These are phyloP conservation scores for Setaria viridis DNA, from an alignment of 202 grass and related monocot species.

Conservation along the genomic window DNA sequence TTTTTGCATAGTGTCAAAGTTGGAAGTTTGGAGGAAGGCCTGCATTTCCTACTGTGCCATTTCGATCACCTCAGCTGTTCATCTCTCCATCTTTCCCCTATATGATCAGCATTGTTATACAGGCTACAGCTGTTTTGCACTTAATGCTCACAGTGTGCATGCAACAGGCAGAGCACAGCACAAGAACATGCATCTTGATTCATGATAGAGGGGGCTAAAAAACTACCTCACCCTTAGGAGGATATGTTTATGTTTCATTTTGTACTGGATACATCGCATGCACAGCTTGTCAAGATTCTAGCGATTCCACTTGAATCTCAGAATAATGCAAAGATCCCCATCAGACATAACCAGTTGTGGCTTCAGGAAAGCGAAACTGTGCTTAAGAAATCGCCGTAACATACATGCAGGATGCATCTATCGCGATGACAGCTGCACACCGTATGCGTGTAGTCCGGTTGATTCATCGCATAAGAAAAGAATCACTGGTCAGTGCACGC, in stretches of 20 bases:
- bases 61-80: neutral
- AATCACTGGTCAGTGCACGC: neutral
- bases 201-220: neutral
- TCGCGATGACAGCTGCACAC: constrained; percentile 13
- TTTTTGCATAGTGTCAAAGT: too few relatives aligned
- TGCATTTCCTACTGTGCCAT: neutral
- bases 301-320: constrained; percentile 39
- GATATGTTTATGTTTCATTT: constrained; percentile 47
- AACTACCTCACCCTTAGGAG: neutral
- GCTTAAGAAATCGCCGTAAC: constrained; percentile 34
- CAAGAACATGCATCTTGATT: neutral
- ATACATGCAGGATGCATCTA: neutral
- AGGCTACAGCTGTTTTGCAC: constrained; percentile 13
- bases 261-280: constrained; percentile 10
- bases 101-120: neutral
- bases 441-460: neutral
- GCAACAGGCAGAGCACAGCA: constrained; percentile 18
- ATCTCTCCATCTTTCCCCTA: neutral
- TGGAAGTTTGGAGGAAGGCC: too few relatives aligned
- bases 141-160: constrained; percentile 16
- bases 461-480: constrained; percentile 7
- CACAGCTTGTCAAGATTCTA: neutral
- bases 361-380: constrained; percentile 33
- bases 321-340: constrained; percentile 40
- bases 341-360: constrained; percentile 32